Conservation (phyloP, 2,329 filamentous ascomycete genomes). For the Purpureocillium takamizusanense region DNA sequence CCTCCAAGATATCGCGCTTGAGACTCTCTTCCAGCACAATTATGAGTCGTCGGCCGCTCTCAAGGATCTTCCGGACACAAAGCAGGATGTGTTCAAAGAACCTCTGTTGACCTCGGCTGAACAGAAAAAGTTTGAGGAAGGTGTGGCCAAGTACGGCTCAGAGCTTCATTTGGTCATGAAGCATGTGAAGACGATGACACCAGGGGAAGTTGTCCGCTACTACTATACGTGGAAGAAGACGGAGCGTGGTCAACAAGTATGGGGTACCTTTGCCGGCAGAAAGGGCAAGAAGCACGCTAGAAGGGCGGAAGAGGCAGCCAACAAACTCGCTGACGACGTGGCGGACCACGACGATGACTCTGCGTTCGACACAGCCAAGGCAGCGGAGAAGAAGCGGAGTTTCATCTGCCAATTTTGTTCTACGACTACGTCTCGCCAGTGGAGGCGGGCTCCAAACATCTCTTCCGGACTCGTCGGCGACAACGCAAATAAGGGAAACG, state of each 20-base stretch:
- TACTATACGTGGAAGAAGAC: slow-evolving; percentile 99
- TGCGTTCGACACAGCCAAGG: slow-evolving; percentile 87
- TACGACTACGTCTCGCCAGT: slow-evolving; percentile 72
- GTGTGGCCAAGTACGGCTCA: slow-evolving; percentile 80
- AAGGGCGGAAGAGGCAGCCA: slow-evolving; percentile 58
- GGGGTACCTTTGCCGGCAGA: slow-evolving; percentile 79
- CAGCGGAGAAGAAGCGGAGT: slow-evolving; percentile 63
- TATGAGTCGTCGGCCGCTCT: slow-evolving; percentile 67
- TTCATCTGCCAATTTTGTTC: slow-evolving; percentile 94
- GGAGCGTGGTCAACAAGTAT: slow-evolving; percentile 72
- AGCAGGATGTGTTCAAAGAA: slow-evolving; percentile 71
- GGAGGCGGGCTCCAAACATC: slow-evolving; percentile 79
- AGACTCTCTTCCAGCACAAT: slow-evolving; percentile 60
- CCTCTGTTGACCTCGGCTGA: slow-evolving; percentile 72
- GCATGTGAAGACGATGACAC: slow-evolving; percentile 74
- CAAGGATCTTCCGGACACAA: slow-evolving; percentile 56
- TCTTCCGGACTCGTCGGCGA: slow-evolving; percentile 63
- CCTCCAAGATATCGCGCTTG: slow-evolving; percentile 73
- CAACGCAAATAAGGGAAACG: slow-evolving; percentile 41
- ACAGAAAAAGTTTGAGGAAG: slow-evolving; percentile 86
- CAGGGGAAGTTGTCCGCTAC: slow-evolving; percentile 76
- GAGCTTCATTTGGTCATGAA: slow-evolving; percentile 77
- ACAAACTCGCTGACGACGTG: slow-evolving; percentile 82
- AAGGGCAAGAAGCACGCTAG: slow-evolving; percentile 85
- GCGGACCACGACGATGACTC: slow-evolving; percentile 91